Evolutionary conservation across 208 protist species (phyloP), one percentile per base, ranked within the genome.

Genomic region (Trypanosoma avium): DNA sequence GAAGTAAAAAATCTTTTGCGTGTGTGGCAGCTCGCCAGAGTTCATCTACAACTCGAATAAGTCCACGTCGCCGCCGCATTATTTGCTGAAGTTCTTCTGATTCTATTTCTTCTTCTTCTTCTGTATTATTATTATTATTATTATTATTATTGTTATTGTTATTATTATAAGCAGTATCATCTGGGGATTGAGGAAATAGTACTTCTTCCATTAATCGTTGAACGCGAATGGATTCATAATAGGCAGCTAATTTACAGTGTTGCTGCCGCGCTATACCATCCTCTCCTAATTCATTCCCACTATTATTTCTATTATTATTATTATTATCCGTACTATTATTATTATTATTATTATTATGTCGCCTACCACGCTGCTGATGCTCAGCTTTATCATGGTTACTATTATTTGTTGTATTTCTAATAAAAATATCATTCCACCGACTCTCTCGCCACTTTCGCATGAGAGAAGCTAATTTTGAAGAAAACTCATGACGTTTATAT

Each of bases 141-240:
- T n/a, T n/a, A n/a, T n/a, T n/a, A n/a, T n/a, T n/a, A n/a, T n/a
- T n/a, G n/a, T n/a, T n/a, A n/a, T n/a, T n/a, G n/a, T n/a, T n/a
- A n/a, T n/a, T n/a, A n/a, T n/a, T n/a, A n/a, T n/a, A n/a, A n/a
- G n/a, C n/a, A n/a, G n/a, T n/a, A 4, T 45, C 63, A 15, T 26
- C 48, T 57, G 17, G 36, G 2, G 9, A n/a, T 33, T 54, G 30
- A 49, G 61, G 35, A 10, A 86, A 67, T 3, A 90, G 53, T 7
- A 61, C 61, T n/a, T 83, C 71, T 10, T 64, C 55, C 73, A 86
- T 81, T 10, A 92, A 68, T 27, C 85, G 78, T 70, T 88, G 67
- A 54, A 92, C 79, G n/a, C 85, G 75, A 27, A 88, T 57, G 6
- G 77, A 82, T 67, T 84, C 85, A 27, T 79, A 77, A 71, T 82